Evolutionary conservation across 2,329 filamentous ascomycete species (phyloP).

Genomic region (Verticillium longisporum): DNA sequence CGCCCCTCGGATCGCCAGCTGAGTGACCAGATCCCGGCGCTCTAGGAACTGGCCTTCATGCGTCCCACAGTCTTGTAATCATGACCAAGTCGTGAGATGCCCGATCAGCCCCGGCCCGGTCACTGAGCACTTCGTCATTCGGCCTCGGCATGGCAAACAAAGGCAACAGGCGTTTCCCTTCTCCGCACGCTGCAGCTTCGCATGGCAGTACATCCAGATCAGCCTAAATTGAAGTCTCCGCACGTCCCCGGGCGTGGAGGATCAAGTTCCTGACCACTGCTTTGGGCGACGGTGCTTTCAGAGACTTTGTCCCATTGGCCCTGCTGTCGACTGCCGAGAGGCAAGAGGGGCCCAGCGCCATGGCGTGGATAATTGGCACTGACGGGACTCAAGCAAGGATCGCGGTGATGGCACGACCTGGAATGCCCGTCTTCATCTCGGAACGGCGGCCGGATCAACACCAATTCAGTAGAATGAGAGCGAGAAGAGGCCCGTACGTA

Average conservation of each 20-base stretch:
- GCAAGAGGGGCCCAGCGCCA: neutral
- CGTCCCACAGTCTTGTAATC: neutral
- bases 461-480: neutral
- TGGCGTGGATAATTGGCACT: neutral
- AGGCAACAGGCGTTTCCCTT: neutral
- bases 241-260: neutral
- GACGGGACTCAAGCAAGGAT: too few relatives aligned
- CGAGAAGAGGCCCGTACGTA: neutral
- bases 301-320: neutral
- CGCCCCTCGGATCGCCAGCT: too few relatives aligned
- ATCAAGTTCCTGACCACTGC: conserved; percentile 1
- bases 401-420: neutral
- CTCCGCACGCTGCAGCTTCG: neutral
- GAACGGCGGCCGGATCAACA: neutral
- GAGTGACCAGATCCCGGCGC: too few relatives aligned
- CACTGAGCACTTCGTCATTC: neutral
- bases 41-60: too few relatives aligned
- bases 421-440: neutral
- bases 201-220: neutral
- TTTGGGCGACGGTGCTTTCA: neutral
- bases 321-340: neutral
- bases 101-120: neutral
- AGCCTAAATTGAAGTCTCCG: neutral
- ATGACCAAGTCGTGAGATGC: neutral
- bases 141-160: neutral